Evolutionary conservation across 305 asterid species (phyloP).

Genomic region (Striga hermonthica): DNA sequence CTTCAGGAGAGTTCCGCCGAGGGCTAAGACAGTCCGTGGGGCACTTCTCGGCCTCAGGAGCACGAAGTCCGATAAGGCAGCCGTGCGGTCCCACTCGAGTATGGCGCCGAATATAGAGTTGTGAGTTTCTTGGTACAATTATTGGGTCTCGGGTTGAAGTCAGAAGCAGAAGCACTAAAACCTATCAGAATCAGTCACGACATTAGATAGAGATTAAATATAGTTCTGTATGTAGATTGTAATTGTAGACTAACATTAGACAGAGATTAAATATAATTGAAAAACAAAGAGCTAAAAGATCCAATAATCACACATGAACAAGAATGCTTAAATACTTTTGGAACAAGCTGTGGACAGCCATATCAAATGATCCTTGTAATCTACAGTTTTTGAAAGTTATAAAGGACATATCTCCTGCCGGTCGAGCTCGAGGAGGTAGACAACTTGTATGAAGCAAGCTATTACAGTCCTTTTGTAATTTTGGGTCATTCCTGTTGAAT

Average conservation of each 20-base stretch:
- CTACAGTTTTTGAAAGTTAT: neutral
- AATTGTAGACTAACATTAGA: conserved; percentile 16
- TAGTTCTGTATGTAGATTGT: conserved; percentile 2
- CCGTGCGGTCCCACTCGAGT: conserved; percentile 94
- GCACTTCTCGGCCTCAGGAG: conserved; percentile 83
- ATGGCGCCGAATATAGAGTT: conserved; percentile 91
- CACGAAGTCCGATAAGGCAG: conserved; percentile 76
- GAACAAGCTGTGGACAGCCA: neutral
- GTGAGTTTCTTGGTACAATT: conserved; percentile 82
- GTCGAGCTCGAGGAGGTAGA: conserved; percentile 92
- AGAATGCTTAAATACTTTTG: conserved; percentile 6
- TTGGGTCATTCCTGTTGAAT: conserved; percentile 59
- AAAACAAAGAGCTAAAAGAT: neutral
- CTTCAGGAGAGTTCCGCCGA: conserved; percentile 81
- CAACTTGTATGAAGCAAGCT: conserved; percentile 93
- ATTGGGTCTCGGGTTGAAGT: conserved; percentile 96
- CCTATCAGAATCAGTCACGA: conserved; percentile 45
- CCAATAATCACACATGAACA: too few species aligned
- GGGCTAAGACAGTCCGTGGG: conserved; percentile 73
- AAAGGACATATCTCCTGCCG: conserved; percentile 51
- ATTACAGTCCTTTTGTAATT: conserved; percentile 85
- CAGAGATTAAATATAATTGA: conserved; percentile 9
- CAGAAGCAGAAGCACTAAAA: conserved; percentile 65
- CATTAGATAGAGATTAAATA: conserved; percentile 2
- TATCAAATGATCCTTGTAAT: conserved; percentile 9